Evolutionary conservation across 73 alveolate genomes (phyloP).

Genomic region (Paramecium octaurelia): DNA sequence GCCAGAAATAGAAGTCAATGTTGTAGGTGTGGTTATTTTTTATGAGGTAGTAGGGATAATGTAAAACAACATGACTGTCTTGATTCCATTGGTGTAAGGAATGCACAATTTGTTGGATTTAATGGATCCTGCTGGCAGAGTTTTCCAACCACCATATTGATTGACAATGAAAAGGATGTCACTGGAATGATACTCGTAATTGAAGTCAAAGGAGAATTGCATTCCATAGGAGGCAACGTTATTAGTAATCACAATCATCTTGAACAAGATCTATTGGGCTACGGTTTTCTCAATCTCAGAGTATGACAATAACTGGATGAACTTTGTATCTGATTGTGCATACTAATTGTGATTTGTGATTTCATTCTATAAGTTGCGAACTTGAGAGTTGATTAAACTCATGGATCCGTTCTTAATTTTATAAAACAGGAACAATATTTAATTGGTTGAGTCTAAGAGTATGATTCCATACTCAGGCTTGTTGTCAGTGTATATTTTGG

Average conservation of each 20-base stretch:
- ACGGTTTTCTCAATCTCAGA: background rate
- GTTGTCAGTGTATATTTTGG: background rate
- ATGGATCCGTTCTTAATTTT: background rate
- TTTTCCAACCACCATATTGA: conserved; percentile 16
- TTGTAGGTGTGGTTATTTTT: background rate
- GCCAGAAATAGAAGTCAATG: background rate
- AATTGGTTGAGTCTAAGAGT: background rate
- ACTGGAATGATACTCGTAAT: background rate
- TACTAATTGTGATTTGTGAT: background rate
- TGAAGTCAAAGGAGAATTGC: background rate
- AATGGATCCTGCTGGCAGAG: background rate
- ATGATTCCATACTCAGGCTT: background rate
- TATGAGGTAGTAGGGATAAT: background rate
- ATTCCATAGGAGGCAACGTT: background rate
- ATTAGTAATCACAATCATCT: background rate
- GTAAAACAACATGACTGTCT: background rate
- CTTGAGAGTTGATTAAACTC: background rate
- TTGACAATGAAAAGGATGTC: background rate
- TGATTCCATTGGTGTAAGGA: background rate
- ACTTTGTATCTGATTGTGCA: background rate
- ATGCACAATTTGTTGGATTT: background rate
- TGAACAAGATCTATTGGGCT: background rate
- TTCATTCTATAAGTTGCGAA: background rate
- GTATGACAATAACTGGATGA: background rate
- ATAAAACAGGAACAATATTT: background rate